Percentiles rank a stretch among this genome's conserved stretches.
phyloP scores from a whole-genome alignment of 805 yeast genomes.

The Ogataea pignaliae region DNA sequence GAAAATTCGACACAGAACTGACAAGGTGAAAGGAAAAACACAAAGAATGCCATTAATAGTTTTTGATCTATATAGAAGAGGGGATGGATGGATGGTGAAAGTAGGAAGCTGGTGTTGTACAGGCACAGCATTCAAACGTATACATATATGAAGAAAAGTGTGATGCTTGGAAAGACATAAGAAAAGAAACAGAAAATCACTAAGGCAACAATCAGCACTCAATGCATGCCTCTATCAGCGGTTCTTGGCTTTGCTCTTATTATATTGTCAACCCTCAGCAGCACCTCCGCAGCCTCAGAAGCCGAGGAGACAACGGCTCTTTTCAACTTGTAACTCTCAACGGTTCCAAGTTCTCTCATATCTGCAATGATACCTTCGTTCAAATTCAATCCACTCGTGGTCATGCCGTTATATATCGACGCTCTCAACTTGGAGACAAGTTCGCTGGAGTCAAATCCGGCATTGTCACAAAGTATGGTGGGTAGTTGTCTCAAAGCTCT shows the following conservation, averaged over 20 bases:
- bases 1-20: no score
- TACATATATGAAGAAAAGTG: no score
- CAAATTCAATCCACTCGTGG: constrained; percentile 87
- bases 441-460: constrained; percentile 93
- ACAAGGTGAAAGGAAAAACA: no score
- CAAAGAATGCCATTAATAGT: no score
- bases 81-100: no score
- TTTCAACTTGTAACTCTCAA: constrained; percentile 89
- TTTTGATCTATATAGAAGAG: no score
- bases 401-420: constrained; percentile 85
- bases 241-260: constrained; percentile 97
- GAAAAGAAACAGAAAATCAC: no score
- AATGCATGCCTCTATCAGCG: constrained; percentile 65
- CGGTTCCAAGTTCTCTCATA: constrained; percentile 89
- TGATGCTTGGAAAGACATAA: no score
- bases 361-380: constrained; percentile 83
- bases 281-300: constrained; percentile 96
- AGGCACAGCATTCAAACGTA: no score
- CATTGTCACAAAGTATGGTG: constrained; percentile 92
- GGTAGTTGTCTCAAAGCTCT: constrained; percentile 93
- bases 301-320: constrained; percentile 92
- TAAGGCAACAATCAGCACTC: neutral
- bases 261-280: constrained; percentile 93
- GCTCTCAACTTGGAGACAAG: constrained; percentile 86
- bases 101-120: no score